Base-by-base conservation (phyloP, 164 flowering plant species). In the Liquidambar formosana region DNA sequence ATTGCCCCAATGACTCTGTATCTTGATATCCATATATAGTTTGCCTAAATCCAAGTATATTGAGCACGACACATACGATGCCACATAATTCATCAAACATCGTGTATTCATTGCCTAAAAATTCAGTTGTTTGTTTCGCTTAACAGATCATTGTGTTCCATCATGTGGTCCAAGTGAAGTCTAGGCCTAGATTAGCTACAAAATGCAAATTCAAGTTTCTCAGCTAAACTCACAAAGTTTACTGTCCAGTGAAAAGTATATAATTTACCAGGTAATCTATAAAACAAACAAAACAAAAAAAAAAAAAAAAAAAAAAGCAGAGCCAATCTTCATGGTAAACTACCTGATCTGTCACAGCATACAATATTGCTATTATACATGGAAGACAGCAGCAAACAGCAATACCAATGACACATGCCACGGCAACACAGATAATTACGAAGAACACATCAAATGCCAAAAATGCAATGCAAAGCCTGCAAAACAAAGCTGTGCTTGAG, bases 331-430 rank as follows among this genome's bases (percentile, higher is more conserved):
- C 33, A 11, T 23, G 11, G 28, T 28, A 45, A 38, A 27, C n/a
- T 77, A 90, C 96, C 93, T 85, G 93, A 72, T 88, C 92, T 16
- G 92, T 78, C 12, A 87, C 83, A 6, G 88, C 91, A 76, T 88
- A 90, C 68, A 90, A 72, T 68, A 90, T 80, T 54, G 89, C 90
- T 70, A 90, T 84, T 53, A 90, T 88, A 73, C 96, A 90, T 14
- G 96, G 96, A 52, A 90, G 88, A 69, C 90, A 90, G 77, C 91
- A 90, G 86, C 96, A 90, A 61, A 90, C 89, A 62, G 96, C 92
- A 71, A 90, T 80, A 45, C 96, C 96, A 79, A 90, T 82, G 19
- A 88, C 79, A 74, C 92, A 87, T 10, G 96, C 96, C 61, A 87
- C 72, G 21, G 85, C 89, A 71, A 90, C 85, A 59, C 96, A 90